Percentiles rank a stretch among this genome's conserved stretches.
phyloP scores from a whole-genome alignment of 2,329 filamentous ascomycete species.

The Fusarium hostae region DNA sequence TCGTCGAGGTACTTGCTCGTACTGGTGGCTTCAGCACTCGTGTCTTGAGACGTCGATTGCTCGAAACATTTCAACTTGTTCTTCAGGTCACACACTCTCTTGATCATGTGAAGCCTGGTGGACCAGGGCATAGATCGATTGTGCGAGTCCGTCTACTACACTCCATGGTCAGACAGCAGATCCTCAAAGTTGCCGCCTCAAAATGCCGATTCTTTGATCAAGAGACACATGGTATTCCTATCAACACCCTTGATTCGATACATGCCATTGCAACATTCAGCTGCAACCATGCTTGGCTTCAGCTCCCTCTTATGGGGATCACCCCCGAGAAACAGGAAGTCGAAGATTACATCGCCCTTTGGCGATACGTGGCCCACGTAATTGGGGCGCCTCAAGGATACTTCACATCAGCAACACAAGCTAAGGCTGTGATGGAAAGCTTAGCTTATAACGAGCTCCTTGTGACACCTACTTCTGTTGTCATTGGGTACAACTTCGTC shows the following conservation, averaged over 20 bases:
- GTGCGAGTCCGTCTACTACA: conserved; percentile 74
- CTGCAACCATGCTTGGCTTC: conserved; percentile 69
- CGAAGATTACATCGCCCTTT: conserved; percentile 72
- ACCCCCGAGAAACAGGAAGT: conserved; percentile 67
- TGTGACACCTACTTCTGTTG: conserved; percentile 48
- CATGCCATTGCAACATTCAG: conserved; percentile 72
- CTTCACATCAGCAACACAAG: conserved; percentile 39
- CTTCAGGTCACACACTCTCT: conserved; percentile 70
- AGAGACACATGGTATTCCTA: conserved; percentile 67
- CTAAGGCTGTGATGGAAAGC: conserved; percentile 50
- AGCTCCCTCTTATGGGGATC: conserved; percentile 72
- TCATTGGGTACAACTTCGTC: conserved; percentile 53
- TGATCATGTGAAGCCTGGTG: conserved; percentile 69
- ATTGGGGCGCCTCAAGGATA: conserved; percentile 45
- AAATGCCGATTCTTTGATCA: conserved; percentile 67
- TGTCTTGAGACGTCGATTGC: conserved; percentile 67
- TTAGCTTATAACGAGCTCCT: conserved; percentile 49
- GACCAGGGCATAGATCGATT: conserved; percentile 69
- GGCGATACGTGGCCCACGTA: conserved; percentile 47
- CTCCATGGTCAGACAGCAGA: conserved; percentile 70
- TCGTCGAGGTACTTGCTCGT: conserved; percentile 72
- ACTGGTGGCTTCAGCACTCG: conserved; percentile 74
- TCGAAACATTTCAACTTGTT: conserved; percentile 55
- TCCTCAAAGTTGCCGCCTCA: conserved; percentile 64
- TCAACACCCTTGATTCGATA: conserved; percentile 73